These are phyloP conservation scores for Penicillium steckii DNA, from an alignment of 495 filamentous ascomycete species.

Conservation along the genomic window DNA sequence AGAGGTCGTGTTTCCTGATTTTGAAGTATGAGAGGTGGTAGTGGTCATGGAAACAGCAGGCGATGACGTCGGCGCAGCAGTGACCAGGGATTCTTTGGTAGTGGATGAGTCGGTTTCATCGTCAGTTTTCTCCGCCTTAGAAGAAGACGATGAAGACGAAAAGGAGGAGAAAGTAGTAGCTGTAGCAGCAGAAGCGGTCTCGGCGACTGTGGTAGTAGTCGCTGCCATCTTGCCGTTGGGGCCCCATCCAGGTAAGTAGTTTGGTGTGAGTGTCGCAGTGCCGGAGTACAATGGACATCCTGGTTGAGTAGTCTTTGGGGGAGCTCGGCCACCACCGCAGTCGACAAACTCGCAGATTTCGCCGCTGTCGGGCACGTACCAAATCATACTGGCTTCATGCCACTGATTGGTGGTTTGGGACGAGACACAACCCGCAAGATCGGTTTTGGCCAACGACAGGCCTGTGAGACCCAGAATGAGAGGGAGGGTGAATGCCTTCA, in stretches of 20 bases:
- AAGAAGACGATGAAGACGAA: not conserved
- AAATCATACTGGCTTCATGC: slow-evolving; percentile 45
- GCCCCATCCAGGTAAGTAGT: slow-evolving; percentile 43
- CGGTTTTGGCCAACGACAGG: slow-evolving; percentile 24
- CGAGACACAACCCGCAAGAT: slow-evolving; percentile 28
- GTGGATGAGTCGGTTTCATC: slow-evolving; percentile 6
- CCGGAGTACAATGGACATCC: slow-evolving; percentile 59
- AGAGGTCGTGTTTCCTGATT: slow-evolving; percentile 6
- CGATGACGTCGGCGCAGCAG: slow-evolving; percentile 16
- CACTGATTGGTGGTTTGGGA: slow-evolving; percentile 28
- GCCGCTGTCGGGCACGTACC: slow-evolving; percentile 54
- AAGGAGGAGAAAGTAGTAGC: no score
- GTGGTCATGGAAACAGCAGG: slow-evolving; percentile 14
- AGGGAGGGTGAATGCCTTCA: slow-evolving; percentile 24
- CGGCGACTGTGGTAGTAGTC: slow-evolving; percentile 13
- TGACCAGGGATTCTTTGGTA: slow-evolving; percentile 11
- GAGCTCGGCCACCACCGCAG: slow-evolving; percentile 64
- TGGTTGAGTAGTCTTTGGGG: slow-evolving; percentile 57
- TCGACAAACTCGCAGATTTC: slow-evolving; percentile 61
- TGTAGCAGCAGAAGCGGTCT: slow-evolving; percentile 8
- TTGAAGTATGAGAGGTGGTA: slow-evolving; percentile 8
- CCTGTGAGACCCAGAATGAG: slow-evolving; percentile 21
- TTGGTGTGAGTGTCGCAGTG: slow-evolving; percentile 52
- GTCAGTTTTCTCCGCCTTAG: not conserved
- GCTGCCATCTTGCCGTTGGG: slow-evolving; percentile 24